Evolutionary conservation across 2,329 filamentous ascomycete species (phyloP), one percentile per base, ranked within the genome.

Genomic region (Exophiala phaeomuriformis): DNA sequence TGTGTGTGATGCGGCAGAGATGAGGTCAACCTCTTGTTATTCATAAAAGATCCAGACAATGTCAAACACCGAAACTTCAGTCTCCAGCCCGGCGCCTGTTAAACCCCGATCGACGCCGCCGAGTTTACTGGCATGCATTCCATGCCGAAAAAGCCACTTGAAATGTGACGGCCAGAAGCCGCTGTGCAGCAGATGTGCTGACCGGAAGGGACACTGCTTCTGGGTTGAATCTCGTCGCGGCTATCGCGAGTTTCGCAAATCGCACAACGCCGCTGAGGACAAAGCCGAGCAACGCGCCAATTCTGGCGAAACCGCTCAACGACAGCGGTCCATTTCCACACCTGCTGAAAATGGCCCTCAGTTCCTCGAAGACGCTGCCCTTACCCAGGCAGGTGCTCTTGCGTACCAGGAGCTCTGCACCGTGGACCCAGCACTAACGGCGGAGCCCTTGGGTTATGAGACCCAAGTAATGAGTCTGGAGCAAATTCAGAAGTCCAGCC

Each of bases 91-190:
- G 32, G 40, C 36, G 36, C 33, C 51, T 46, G 36, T 36, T 49
- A 61, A 61, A 57, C 29, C 49, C 54, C 59, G 59, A 64, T 61
- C 57, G 50, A 61, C 56, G 62, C 56, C 49, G 53, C 66, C 51
- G 51, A 61, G 59, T 51, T 75, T 60, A 61, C 72, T 65, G 64
- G 78, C 65, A 54, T 82, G 63, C 72, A 66, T 73, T 30, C 65
- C 69, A 35, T 78, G 76, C 59, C 70, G 76, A 33, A 71, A 72
- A 49, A 75, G 87, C 64, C 87, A 90, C 68, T 76, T 90, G 46
- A 90, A 88, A 66, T 90, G 86, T 66, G 84, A 90, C 67, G 85
- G 85, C 30, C 70, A 74, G 36, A 82, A 71, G 32, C 86, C 86
- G 8, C 59, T 70, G 32, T 90, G 87, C 69, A 77, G 79, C 44